phyloP scores from a whole-genome alignment of 1,284 basidiomycete species.

The Apiotrichum laibachii region DNA sequence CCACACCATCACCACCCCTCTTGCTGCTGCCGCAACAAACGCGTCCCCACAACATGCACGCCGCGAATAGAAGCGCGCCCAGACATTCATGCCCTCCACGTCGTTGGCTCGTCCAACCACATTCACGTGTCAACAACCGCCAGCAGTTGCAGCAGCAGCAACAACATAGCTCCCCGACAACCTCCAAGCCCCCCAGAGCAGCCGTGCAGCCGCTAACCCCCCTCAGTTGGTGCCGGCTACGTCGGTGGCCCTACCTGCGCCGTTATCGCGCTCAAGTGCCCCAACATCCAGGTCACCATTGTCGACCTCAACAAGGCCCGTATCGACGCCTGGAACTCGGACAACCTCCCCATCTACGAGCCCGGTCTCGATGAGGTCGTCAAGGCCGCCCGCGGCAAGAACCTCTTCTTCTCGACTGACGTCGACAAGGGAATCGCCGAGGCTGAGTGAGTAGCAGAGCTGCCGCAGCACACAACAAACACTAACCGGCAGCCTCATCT shows the following conservation, averaged over 20 bases:
- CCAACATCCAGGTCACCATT: constrained; percentile 91
- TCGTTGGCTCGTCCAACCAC: background rate
- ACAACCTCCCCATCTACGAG: constrained; percentile 75
- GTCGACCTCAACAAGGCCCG: constrained; percentile 94
- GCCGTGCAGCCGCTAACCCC: background rate
- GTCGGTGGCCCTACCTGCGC: constrained; percentile 94
- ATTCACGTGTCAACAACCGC: background rate
- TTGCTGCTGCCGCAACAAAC: background rate
- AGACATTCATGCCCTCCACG: constrained; percentile 4
- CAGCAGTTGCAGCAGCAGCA: too few species aligned
- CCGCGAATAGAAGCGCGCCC: background rate
- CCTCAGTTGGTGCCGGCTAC: constrained; percentile 87
- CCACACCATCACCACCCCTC: background rate
- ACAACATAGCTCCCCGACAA: too few species aligned
- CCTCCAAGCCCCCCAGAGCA: too few species aligned
- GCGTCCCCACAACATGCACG: background rate
- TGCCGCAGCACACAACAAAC: background rate
- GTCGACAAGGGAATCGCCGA: constrained; percentile 89
- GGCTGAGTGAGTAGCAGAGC: constrained; percentile 63
- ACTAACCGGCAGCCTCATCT: constrained; percentile 52
- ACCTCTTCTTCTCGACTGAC: constrained; percentile 96
- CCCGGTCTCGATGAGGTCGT: constrained; percentile 95
- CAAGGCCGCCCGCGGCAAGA: constrained; percentile 79
- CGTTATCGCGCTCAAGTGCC: constrained; percentile 66
- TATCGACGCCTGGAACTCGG: constrained; percentile 91